phyloP scores from a whole-genome alignment of 2,329 filamentous ascomycete genomes.

The Waltergamsia citrina region DNA sequence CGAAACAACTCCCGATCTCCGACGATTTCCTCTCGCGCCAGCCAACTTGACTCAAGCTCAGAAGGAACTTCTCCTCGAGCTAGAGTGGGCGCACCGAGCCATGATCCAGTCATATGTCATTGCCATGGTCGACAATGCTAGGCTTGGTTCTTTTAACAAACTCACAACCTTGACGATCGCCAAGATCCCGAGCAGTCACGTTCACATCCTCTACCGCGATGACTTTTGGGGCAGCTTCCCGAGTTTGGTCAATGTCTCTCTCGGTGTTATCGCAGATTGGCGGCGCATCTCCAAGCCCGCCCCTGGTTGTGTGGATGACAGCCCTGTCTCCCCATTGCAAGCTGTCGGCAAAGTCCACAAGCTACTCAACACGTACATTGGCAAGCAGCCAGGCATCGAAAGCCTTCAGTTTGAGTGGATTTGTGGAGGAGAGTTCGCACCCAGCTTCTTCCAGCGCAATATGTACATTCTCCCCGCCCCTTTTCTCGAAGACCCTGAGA shows the following conservation, averaged over 20 bases:
- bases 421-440: slow-evolving; percentile 57
- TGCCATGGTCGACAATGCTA: slow-evolving; percentile 49
- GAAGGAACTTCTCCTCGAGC: slow-evolving; percentile 58
- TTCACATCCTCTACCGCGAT: slow-evolving; percentile 42
- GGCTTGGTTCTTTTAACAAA: slow-evolving; percentile 33
- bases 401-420: slow-evolving; percentile 57
- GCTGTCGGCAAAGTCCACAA: slow-evolving; percentile 41
- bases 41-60: slow-evolving; percentile 54
- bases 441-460: slow-evolving; percentile 52
- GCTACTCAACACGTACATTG: slow-evolving; percentile 41
- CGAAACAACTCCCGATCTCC: too few species aligned
- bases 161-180: slow-evolving; percentile 54
- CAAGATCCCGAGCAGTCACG: slow-evolving; percentile 52
- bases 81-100: slow-evolving; percentile 58
- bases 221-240: slow-evolving; percentile 55
- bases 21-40: too few species aligned
- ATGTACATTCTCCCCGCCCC: slow-evolving; percentile 54
- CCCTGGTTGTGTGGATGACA: slow-evolving; percentile 38
- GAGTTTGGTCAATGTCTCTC: slow-evolving; percentile 40
- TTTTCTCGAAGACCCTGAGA: slow-evolving; percentile 24
- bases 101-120: slow-evolving; percentile 61
- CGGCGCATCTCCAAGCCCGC: slow-evolving; percentile 44
- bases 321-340: slow-evolving; percentile 36
- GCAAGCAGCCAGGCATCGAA: slow-evolving; percentile 37
- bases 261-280: slow-evolving; percentile 60